Conservation (phyloP, 73 alveolate genomes). For the Paramecium primaurelia region DNA sequence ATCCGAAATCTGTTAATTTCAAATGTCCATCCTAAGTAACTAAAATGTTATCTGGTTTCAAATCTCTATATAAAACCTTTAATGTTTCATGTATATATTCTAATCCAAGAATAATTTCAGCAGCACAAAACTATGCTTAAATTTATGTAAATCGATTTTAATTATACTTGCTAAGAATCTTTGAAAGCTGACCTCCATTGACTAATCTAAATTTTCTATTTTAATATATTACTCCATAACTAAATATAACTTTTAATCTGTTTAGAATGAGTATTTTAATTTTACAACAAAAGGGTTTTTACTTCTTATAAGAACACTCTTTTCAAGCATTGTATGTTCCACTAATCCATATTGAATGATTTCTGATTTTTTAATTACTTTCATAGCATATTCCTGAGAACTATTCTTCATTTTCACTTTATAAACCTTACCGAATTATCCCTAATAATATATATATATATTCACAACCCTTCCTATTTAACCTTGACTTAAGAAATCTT, state of each 20-base stretch:
- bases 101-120: slow-evolving; percentile 28
- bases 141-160: not conserved
- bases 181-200: not conserved
- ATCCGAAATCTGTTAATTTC: slow-evolving; percentile 80
- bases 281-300: slow-evolving; percentile 90
- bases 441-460: not conserved
- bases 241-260: slow-evolving; percentile 84
- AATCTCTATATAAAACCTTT: slow-evolving; percentile 63
- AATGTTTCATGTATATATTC: slow-evolving; percentile 41
- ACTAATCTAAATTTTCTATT: not conserved
- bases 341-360: slow-evolving; percentile 70
- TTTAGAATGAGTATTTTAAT: slow-evolving; percentile 90
- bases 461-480: not conserved
- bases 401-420: not conserved
- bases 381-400: slow-evolving; percentile 49
- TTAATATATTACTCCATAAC: slow-evolving; percentile 72
- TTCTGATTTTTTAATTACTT: slow-evolving; percentile 72
- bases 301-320: slow-evolving; percentile 82
- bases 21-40: slow-evolving; percentile 79
- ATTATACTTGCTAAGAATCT: not conserved
- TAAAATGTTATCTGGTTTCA: slow-evolving; percentile 76
- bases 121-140: slow-evolving; percentile 12
- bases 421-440: not conserved
- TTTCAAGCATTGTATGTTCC: slow-evolving; percentile 85
- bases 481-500: not conserved